Evolutionary conservation across 202 grass and related monocot species (phyloP).

Genomic region (Cymbopogon flexuosus): DNA sequence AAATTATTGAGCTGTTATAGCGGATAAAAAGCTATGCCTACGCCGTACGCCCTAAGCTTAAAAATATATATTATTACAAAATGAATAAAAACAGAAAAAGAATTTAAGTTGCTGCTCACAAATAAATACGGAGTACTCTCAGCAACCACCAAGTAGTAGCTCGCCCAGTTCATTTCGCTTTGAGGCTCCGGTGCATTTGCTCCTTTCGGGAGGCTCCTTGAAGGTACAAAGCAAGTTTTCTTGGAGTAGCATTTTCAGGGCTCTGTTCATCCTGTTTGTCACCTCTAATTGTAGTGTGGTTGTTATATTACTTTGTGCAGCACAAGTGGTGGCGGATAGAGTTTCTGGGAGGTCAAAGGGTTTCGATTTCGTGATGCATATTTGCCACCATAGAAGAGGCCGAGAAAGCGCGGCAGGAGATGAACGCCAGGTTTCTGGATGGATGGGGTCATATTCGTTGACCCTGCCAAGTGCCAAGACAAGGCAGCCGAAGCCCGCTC

Average conservation of each 20-base stretch:
- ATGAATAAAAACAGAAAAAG: no score
- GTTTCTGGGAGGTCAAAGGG: conserved; percentile 81
- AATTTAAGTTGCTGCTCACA: no score
- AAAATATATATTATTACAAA: no score
- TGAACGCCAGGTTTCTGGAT: conserved; percentile 86
- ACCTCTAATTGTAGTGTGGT: background rate
- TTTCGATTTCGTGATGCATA: no score
- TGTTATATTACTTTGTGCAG: conserved; percentile 23
- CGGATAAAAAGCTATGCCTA: no score
- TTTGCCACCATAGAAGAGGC: no score
- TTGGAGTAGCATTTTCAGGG: background rate
- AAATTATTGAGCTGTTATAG: no score
- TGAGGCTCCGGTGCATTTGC: no score
- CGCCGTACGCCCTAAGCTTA: no score
- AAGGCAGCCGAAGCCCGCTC: conserved; percentile 45
- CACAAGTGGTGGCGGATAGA: conserved; percentile 56
- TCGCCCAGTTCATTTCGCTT: background rate
- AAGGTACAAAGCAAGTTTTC: conserved; percentile 19
- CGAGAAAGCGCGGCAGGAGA: conserved; percentile 60
- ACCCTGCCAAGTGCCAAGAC: conserved; percentile 74
- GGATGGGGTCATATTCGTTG: conserved; percentile 90
- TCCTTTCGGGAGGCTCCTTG: conserved; percentile 59
- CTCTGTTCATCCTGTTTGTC: conserved; percentile 12
- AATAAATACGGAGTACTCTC: background rate
- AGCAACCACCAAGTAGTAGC: background rate